Evolutionary conservation across 768 basidiomycete genomes (phyloP), one percentile per base, ranked within the genome.

Genomic region (Leucocoprinus sp.): DNA sequence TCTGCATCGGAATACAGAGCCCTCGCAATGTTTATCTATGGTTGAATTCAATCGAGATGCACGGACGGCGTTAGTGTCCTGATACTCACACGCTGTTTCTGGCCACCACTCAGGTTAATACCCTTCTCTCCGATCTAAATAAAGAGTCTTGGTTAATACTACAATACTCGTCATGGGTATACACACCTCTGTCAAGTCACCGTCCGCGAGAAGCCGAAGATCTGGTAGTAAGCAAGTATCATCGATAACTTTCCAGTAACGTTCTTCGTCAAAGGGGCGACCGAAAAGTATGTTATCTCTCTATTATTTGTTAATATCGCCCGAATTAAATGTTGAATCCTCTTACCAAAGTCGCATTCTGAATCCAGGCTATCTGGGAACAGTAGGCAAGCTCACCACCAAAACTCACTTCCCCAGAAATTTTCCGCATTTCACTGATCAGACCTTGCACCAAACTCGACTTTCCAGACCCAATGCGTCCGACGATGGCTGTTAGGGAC

Each of bases 321-420:
- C 22, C 49, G 23, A 37, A 14, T 24, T 8, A 11, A 21, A 37
- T 5, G 12, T 12, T 12, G 7, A 15, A 3, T 27, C 12, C n/a
- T 52, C 74, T 40, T 43, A 80, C 80, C 56, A 82, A 54, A 4
- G 76, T 69, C 0, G 76, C 74, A 55, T 84, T 84, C 58, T 84
- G 81, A 38, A 88, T 85, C 84, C 84, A 88, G 0, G 83, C 80
- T 0, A 73, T 75, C 60, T 88, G 84, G 12, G 82, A 71, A 55
- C 80, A 83, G 56, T 85, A 88, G 4, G 75, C 81, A 8, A 85
- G 69, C 11, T 65, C 61, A 0, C 84, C 83, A 5, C 84, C 78
- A 52, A 85, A 79, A 0, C 66, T 61, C 28, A 81, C 72, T 9
- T 61, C 56, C 0, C 84, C 84, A 7, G 62, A 57, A 2, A 68